A percentile compares a stretch with the other conserved stretches of the same genome.
Evolutionary conservation across 2,329 filamentous ascomycete genomes (phyloP).

Genomic region (Fragosphaeria purpurea): DNA sequence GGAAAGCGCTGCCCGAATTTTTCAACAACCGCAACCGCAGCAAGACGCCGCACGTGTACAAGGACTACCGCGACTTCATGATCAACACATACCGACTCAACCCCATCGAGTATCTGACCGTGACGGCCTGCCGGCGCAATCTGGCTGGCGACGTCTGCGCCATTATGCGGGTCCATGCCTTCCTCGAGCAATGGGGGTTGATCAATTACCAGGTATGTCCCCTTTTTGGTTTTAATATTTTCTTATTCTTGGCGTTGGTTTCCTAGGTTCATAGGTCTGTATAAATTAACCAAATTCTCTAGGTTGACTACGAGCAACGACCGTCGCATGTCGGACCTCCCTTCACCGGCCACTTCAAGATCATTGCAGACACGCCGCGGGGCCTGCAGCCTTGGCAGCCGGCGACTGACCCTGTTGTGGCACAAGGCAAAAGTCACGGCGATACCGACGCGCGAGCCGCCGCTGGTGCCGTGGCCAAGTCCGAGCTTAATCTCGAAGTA

Average conservation of each 20-base stretch:
- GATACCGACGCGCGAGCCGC: constrained; percentile 67
- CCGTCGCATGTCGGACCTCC: constrained; percentile 93
- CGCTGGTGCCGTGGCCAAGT: constrained; percentile 57
- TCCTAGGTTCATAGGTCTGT: too few relatives aligned
- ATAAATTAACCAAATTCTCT: not conserved
- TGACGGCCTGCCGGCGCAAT: constrained; percentile 91
- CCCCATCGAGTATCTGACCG: constrained; percentile 89
- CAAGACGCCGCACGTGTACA: constrained; percentile 95
- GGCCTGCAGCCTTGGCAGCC: constrained; percentile 94
- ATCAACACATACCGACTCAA: constrained; percentile 98
- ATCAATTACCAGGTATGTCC: constrained; percentile 88
- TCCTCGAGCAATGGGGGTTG: constrained; percentile 95
- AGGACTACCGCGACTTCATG: constrained; percentile 99
- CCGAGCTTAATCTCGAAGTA: constrained; percentile 83
- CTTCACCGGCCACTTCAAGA: constrained; percentile 94
- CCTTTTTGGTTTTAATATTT: not conserved
- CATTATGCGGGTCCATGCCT: constrained; percentile 97
- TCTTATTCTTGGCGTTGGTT: not conserved
- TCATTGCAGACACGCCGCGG: constrained; percentile 89
- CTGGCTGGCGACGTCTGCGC: constrained; percentile 95
- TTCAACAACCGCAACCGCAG: constrained; percentile 98
- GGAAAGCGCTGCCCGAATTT: constrained; percentile 91
- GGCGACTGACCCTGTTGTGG: constrained; percentile 59
- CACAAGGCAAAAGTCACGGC: constrained; percentile 48
- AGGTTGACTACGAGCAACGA: constrained; percentile 94